These are phyloP conservation scores for Priceomyces medius DNA, from an alignment of 805 yeast species.

Conservation along the genomic window DNA sequence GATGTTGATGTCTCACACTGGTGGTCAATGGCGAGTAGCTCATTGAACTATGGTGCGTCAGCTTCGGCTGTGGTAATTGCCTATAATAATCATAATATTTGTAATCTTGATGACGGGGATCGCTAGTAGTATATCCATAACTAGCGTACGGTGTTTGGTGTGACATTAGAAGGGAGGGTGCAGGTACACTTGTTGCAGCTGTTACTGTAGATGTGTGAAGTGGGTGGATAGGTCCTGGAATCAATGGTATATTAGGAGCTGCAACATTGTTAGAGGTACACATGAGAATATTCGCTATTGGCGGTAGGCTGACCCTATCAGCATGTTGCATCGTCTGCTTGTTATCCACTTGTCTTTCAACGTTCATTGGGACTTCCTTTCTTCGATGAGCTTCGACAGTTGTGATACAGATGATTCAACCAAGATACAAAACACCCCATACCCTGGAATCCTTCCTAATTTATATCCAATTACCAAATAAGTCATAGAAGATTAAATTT, in stretches of 20 bases:
- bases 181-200: conserved; percentile 4
- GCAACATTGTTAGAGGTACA: conserved; percentile 2
- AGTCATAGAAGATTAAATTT: neutral
- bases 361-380: neutral
- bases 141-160: conserved; percentile 5
- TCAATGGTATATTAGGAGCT: neutral
- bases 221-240: conserved; percentile 2
- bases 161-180: conserved; percentile 4
- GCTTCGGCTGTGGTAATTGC: conserved; percentile 6
- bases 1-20: neutral
- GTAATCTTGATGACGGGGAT: conserved; percentile 7
- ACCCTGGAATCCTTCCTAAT: neutral
- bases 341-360: conserved; percentile 1
- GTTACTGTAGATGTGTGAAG: conserved; percentile 7
- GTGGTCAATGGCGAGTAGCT: neutral
- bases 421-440: neutral
- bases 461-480: neutral
- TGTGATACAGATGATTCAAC: neutral
- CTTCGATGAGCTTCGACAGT: neutral
- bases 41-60: neutral
- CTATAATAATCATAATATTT: conserved; percentile 8
- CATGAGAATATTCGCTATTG: conserved; percentile 39
- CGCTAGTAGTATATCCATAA: conserved; percentile 5
- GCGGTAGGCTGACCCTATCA: conserved; percentile 36
- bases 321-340: conserved; percentile 2